Evolutionary conservation across 129 eudicot species (phyloP), one percentile per base, ranked within the genome.

Genomic region (Dittrichia graveolens): DNA sequence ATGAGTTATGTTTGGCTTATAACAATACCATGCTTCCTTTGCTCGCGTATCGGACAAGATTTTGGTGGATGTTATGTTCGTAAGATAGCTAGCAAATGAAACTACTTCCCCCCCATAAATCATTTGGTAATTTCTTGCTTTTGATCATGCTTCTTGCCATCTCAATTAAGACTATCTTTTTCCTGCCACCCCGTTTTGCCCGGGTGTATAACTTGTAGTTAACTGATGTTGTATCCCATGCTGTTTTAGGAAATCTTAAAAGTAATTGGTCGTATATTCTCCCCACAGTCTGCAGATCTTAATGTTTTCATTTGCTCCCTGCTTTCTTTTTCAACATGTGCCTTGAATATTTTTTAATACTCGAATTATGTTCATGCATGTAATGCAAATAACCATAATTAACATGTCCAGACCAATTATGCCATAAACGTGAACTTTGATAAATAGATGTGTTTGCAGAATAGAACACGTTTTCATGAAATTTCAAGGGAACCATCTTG

Each of bases 111-210:
- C 74, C 69, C 60, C 67, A 12, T 68, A n/a, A n/a, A n/a, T n/a
- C n/a, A n/a, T n/a, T n/a, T n/a, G n/a, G n/a, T n/a, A n/a, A n/a
- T n/a, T n/a, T n/a, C n/a, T n/a, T n/a, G n/a, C n/a, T n/a, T n/a
- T n/a, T n/a, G n/a, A n/a, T n/a, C n/a, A n/a, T n/a, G n/a, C n/a
- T n/a, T n/a, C n/a, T n/a, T n/a, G n/a, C n/a, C n/a, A n/a, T n/a
- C n/a, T n/a, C n/a, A n/a, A n/a, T n/a, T n/a, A n/a, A n/a, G n/a
- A n/a, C n/a, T n/a, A n/a, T n/a, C n/a, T n/a, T n/a, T n/a, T n/a
- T 48, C 65, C 73, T 0, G 58, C 48, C 7, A 75, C 74, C 38
- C 74, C 73, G 55, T 71, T 71, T 12, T 57, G 77, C 6, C 57
- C 55, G 42, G 67, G 58, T 3, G 40, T 55, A 12, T 71, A 65